phyloP scores from a whole-genome alignment of 1,284 basidiomycete genomes.

The Leccinum olivaceoglutinosum region DNA sequence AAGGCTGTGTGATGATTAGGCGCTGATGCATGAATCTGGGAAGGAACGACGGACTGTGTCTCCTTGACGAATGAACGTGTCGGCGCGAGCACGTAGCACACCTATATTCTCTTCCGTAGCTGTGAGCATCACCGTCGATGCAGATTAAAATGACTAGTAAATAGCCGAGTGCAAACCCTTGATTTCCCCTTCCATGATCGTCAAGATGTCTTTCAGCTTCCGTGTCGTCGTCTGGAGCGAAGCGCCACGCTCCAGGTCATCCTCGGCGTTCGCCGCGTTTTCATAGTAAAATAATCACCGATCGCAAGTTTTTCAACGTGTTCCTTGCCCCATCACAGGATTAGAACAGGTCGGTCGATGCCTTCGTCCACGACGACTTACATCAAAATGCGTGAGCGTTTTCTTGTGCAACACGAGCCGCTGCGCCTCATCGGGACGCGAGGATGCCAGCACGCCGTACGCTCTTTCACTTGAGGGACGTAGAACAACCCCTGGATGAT shows the following conservation, averaged over 20 bases:
- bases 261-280: constrained; percentile 48
- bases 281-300: constrained; percentile 64
- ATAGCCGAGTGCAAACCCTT: constrained; percentile 3
- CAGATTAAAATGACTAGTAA: no score
- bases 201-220: constrained; percentile 49
- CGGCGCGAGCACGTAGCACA: constrained; percentile 38
- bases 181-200: constrained; percentile 46
- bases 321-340: constrained; percentile 48
- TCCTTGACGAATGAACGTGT: constrained; percentile 58
- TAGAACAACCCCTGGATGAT: constrained; percentile 60
- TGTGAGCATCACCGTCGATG: no score
- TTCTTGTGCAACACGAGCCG: constrained; percentile 42
- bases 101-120: constrained; percentile 31
- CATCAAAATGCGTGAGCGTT: constrained; percentile 48
- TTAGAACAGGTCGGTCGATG: not conserved
- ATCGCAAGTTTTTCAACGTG: constrained; percentile 51
- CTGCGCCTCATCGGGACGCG: constrained; percentile 35
- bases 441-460: constrained; percentile 40
- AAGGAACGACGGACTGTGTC: constrained; percentile 40
- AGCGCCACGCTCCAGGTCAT: constrained; percentile 41
- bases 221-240: constrained; percentile 38
- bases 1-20: constrained; percentile 35
- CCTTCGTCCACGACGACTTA: constrained; percentile 30
- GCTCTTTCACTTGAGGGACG: constrained; percentile 59
- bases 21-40: not conserved